Evolutionary conservation across 805 yeast species (phyloP).

Genomic region (Yueomyces sinensis): DNA sequence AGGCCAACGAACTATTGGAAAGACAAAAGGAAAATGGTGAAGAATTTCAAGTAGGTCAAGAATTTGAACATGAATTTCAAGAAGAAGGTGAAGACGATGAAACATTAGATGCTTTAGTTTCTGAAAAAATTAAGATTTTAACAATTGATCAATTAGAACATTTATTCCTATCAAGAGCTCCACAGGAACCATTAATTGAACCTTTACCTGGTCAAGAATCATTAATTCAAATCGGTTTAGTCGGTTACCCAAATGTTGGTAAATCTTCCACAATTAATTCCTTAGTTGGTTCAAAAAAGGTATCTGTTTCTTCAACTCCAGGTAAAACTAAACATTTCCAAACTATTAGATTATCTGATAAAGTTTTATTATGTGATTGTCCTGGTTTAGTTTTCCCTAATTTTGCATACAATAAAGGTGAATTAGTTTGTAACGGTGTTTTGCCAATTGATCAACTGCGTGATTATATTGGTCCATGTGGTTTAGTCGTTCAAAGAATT

Average conservation of each 20-base stretch:
- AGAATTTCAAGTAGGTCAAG: conserved; percentile 8
- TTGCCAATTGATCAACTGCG: conserved; percentile 94
- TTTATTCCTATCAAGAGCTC: conserved; percentile 65
- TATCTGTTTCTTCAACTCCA: conserved; percentile 96
- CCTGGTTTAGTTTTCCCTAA: conserved; percentile 99
- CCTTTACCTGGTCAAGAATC: conserved; percentile 47
- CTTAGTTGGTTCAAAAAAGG: conserved; percentile 88
- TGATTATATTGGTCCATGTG: conserved; percentile 81
- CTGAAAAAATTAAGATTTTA: conserved; percentile 51
- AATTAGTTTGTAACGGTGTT: conserved; percentile 96
- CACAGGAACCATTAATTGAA: conserved; percentile 38
- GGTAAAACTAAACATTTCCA: conserved; percentile 99
- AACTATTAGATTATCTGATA: conserved; percentile 73
- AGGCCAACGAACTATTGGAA: conserved; percentile 66
- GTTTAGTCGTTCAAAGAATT: conserved; percentile 72
- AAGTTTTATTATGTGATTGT: conserved; percentile 88
- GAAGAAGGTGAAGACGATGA: conserved; percentile 15
- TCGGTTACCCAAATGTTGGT: conserved; percentile 96
- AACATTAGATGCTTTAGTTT: conserved; percentile 22
- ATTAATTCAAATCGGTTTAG: conserved; percentile 80
- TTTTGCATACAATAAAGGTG: conserved; percentile 93
- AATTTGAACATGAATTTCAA: conserved; percentile 18
- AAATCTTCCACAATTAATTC: conserved; percentile 98
- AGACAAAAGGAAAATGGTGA: conserved; percentile 33
- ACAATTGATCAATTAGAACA: conserved; percentile 77